Evolutionary conservation across 768 basidiomycete species (phyloP), one percentile per base, ranked within the genome.

Genomic region (Trametes cubensis): DNA sequence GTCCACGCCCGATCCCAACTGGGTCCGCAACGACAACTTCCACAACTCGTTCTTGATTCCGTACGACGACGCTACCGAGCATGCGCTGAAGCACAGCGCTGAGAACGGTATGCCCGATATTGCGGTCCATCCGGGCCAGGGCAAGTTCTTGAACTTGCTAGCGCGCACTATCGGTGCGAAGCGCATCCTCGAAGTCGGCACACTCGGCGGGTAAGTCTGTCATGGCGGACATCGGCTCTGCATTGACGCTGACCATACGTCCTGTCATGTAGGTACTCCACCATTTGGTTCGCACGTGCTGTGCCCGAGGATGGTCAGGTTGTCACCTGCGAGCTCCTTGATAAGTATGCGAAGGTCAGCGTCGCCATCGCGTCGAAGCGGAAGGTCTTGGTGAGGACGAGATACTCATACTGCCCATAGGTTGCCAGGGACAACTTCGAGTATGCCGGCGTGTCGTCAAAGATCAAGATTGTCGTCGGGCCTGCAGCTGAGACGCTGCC

Each of bases 151-250:
- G 60, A 76, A 81, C 61, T 76, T 88, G 6, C 61, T 86, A 39
- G 83, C 79, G 6, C 73, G 74, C 45, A 79, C 83, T 3, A 78
- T 84, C 38, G 72, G 77, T 15, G 86, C 85, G 42, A 84, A 83
- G 74, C 73, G 79, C 58, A 77, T 87, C 18, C 71, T 90, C 46
- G 87, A 88, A 67, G 81, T 90, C 50, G 88, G 87, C 0, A 88
- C 87, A 7, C 76, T 88, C 15, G 86, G 84, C 65, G 88, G 86
- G 86, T 87, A 64, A 42, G 71, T 39, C 17, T 10, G 34, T 10
- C 28, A 7, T 17, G 44, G 6, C 13, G n/a, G 8, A 17, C 17
- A 47, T 28, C 18, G 23, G 21, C 14, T 7, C 58, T 15, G 6
- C 25, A 28, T 15, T 45, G 23, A 47, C 15, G 7, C 39, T 44